These are phyloP conservation scores for Metarhizium rileyi DNA, from an alignment of 2,329 filamentous ascomycete genomes.

Conservation along the genomic window DNA sequence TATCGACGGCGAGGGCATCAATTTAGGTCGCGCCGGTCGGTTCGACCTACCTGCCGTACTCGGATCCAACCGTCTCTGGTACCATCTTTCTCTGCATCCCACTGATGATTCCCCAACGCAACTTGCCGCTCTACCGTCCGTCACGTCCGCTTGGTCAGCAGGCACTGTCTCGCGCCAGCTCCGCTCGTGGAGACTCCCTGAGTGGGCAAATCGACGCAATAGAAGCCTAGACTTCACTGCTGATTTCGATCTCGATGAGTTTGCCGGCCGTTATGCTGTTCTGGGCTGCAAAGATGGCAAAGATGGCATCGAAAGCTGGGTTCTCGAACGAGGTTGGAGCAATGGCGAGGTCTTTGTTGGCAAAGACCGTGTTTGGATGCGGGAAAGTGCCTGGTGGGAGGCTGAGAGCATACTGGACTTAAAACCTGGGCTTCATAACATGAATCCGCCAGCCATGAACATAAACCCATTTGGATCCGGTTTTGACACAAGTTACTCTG, in stretches of 20 bases:
- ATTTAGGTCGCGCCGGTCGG: constrained; percentile 66
- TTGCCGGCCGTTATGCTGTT: constrained; percentile 68
- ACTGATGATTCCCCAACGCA: constrained; percentile 75
- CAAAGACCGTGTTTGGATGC: constrained; percentile 88
- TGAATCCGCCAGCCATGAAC: constrained; percentile 24
- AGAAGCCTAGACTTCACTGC: constrained; percentile 90
- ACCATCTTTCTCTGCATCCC: constrained; percentile 83
- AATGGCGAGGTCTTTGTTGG: constrained; percentile 93
- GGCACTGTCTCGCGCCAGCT: constrained; percentile 87
- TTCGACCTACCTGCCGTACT: constrained; percentile 68
- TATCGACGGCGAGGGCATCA: constrained; percentile 65
- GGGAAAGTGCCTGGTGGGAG: constrained; percentile 94
- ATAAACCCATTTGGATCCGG: constrained; percentile 34
- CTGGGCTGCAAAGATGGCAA: constrained; percentile 83
- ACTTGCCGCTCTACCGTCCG: constrained; percentile 60
- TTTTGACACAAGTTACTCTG: constrained; percentile 65
- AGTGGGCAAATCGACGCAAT: constrained; percentile 93
- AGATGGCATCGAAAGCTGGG: constrained; percentile 90
- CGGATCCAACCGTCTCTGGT: constrained; percentile 85
- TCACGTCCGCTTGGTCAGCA: constrained; percentile 85
- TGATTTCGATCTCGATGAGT: constrained; percentile 92
- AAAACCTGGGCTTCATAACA: constrained; percentile 49
- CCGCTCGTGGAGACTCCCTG: constrained; percentile 83
- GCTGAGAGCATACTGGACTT: constrained; percentile 92
- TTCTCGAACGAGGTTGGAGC: constrained; percentile 92